Conservation (phyloP, 352 stramenopile species). For the Globisporangium parvum region DNA sequence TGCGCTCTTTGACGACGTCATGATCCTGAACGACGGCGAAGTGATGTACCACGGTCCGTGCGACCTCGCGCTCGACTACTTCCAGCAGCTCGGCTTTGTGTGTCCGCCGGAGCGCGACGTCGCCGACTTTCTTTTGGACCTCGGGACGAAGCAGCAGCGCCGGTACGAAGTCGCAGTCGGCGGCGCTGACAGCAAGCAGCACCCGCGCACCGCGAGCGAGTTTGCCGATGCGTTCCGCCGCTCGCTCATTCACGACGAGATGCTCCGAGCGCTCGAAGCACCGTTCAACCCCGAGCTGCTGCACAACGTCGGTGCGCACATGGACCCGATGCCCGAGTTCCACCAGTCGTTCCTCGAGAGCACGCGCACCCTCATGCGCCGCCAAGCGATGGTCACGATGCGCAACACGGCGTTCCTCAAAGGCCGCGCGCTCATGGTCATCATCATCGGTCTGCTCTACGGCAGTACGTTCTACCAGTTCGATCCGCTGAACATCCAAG, state of each 20-base stretch:
- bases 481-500: conserved; percentile 18
- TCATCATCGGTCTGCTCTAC: conserved; percentile 43
- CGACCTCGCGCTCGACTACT: background rate
- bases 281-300: conserved; percentile 20
- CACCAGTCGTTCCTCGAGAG: background rate
- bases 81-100: background rate
- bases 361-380: conserved; percentile 14
- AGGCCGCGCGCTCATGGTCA: conserved; percentile 25
- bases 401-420: conserved; percentile 32
- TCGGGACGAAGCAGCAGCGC: background rate
- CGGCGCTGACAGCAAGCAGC: background rate
- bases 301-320: background rate
- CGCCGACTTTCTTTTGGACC: background rate
- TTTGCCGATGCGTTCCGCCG: conserved; percentile 13
- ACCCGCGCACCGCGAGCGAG: conserved; percentile 3
- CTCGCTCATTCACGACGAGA: conserved; percentile 35
- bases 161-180: background rate
- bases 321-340: conserved; percentile 1
- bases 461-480: conserved; percentile 30
- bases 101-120: background rate
- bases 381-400: conserved; percentile 49
- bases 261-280: conserved; percentile 28
- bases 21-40: conserved; percentile 49
- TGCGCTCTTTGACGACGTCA: conserved; percentile 86
- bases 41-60: conserved; percentile 21